Base-by-base conservation (phyloP, 2,329 filamentous ascomycete species). In the Colletotrichum nymphaeae region DNA sequence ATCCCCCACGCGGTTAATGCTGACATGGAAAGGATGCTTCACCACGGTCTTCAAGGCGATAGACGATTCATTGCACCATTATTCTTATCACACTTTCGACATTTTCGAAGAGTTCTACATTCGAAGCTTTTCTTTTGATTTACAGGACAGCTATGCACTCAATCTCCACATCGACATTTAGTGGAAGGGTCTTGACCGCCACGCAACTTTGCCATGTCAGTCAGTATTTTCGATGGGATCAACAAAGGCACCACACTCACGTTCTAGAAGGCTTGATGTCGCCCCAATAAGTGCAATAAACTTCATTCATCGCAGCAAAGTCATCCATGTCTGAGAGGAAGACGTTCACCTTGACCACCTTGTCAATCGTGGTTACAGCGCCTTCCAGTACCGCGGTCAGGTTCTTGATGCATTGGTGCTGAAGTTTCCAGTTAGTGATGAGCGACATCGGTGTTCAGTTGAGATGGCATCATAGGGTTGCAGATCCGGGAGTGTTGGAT, bases 281-380 rank as follows among this genome's bases (percentile, higher is more conserved):
- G 24, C 83, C 85, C 84, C 94, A 95, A 86, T 91, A 93, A 82
- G 92, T 90, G 79, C 88, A 89, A 79, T 94, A 95, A 62, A 92
- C 88, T 77, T 88, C 88, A 83, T 95, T 95, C 91, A 95, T 94
- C 81, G 92, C 90, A 46, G 87, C 89, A 79, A 95, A 95, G 82
- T 94, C 87, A 75, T 88, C 90, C 92, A 95, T 94, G 79, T 92
- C 88, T 70, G 91, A 88, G 65, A 95, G 85, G 86, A 94, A 95
- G 77, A 94, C 91, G 77, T 89, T 91, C 74, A 93, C 91, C 86
- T 94, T 94, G 79, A 94, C 91, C 26, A 94, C 90, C 79, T 90
- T 90, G 57, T 87, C 84, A 57, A 95, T 85, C 69, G 85, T 87
- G 49, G 89, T 91, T 22, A 92, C 92, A 5, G 93, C 92, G 63